These are phyloP conservation scores for Podila verticillata DNA, from an alignment of 192 early-diverging fungal genomes.

Conservation along the genomic window DNA sequence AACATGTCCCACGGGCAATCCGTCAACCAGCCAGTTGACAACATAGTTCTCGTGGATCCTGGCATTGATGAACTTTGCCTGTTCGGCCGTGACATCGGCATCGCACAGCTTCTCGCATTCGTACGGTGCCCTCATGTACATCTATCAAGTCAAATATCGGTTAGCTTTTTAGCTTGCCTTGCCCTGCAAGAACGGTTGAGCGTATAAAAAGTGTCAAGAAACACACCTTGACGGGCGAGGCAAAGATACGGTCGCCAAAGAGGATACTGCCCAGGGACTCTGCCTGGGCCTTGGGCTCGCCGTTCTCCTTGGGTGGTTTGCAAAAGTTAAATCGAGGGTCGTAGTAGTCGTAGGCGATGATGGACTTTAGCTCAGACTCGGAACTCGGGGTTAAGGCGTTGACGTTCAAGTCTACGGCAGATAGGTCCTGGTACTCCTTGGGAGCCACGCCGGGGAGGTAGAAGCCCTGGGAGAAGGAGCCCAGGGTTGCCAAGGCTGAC, in stretches of 20 bases:
- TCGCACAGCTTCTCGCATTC: slow-evolving; percentile 76
- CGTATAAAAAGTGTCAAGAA: neutral
- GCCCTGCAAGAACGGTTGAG: too few species aligned
- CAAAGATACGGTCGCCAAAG: slow-evolving; percentile 95
- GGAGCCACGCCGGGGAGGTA: slow-evolving; percentile 96
- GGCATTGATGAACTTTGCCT: slow-evolving; percentile 89
- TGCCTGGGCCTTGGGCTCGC: slow-evolving; percentile 66
- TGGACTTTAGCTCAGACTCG: slow-evolving; percentile 71
- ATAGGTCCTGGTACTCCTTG: slow-evolving; percentile 77
- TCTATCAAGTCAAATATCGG: slow-evolving; percentile 53
- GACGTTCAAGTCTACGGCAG: slow-evolving; percentile 80
- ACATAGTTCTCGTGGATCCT: slow-evolving; percentile 81
- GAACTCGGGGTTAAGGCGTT: slow-evolving; percentile 87
- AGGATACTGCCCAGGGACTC: slow-evolving; percentile 93
- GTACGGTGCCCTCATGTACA: slow-evolving; percentile 68
- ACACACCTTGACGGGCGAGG: slow-evolving; percentile 79
- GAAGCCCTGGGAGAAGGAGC: slow-evolving; percentile 64
- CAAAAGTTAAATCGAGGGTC: slow-evolving; percentile 90
- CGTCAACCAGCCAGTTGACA: slow-evolving; percentile 91
- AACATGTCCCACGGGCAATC: slow-evolving; percentile 74
- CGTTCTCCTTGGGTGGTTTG: slow-evolving; percentile 59
- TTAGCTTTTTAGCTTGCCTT: neutral
- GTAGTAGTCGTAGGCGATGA: slow-evolving; percentile 91
- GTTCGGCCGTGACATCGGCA: slow-evolving; percentile 66
- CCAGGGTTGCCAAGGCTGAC: neutral